Evolutionary conservation across 306 rosid species (phyloP), one percentile per base, ranked within the genome.

Genomic region (Begonia peltatifolia): DNA sequence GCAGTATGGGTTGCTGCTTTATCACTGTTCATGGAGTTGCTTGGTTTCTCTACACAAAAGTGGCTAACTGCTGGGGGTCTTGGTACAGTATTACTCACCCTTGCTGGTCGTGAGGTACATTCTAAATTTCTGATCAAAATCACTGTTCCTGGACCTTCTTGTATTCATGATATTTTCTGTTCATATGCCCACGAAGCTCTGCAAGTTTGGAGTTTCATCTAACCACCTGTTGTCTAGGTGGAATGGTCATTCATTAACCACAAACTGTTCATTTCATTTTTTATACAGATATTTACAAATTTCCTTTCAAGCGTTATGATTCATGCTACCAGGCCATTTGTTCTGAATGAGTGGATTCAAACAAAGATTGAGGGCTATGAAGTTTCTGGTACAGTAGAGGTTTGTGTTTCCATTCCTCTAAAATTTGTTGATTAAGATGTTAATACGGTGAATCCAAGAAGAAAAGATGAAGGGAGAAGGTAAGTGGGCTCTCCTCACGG

Each of bases 41-140:
- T 92, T 50, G 99, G 99, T 59, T 92, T 86, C 76, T 92, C 99
- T 71, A 77, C 96, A 66, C 96, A 92, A 71, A 92, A 56, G 79
- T 92, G 96, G 99, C 59, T 92, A 62, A 92, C 99, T 55, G 99
- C 99, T 42, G 99, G 99, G 63, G 94, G 99, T 86, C 87, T 92
- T 54, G 96, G 99, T 18, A 92, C 96, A 22, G 96, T 92, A 18
- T 68, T 92, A 71, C 86, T 92, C 47, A 92, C 99, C 43, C 96
- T 92, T 57, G 84, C 99, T 6, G 99, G 96, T 57, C 94, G 99
- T 15, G 99, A 92, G 99, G 99, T 92, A 75, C 54, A 41, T 11
- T 62, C 16, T 30, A 30, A 30, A 30, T 30, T 30, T 30, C 38
- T 30, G 38, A 30, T 30, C 38, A 30, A 30, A 30, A 30, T 30